Base-by-base conservation (phyloP, 441 rosid species). In the Omphalea diandra region DNA sequence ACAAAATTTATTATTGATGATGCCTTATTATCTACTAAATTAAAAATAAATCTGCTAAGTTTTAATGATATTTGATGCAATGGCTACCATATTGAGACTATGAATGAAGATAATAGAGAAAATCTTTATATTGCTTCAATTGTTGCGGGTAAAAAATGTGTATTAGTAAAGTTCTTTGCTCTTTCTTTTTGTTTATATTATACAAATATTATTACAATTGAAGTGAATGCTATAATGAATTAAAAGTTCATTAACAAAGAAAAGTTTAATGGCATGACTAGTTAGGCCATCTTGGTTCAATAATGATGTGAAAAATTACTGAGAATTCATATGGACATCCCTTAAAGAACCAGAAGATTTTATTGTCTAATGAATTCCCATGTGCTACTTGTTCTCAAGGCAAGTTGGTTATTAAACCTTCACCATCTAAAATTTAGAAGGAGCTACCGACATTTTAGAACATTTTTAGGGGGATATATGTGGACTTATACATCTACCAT, bases 61-160 rank as follows among this genome's bases (percentile, higher is more conserved):
- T 59, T 73, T 17, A 73, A 68, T 73, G 60, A 69, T 69, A 77
- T 50, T 1, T 3, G 35, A 1, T 11, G 1, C 0, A 67, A 71
- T 27, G 20, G 26, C 3, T 57, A 64, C 11, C 56, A 65, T 32
- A 20, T 75, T 27, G 27, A 49, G n/a, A 67, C 60, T 14, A 20
- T 2, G 0, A 41, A 20, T 35, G 22, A 72, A 7, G 31, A 24
- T 2, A 22, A 43, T 27, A 17, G 20, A 18, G n/a, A 77, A 73
- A 68, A 63, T 60, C 5, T 76, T 0, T 43, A 32, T 7, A 72
- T 67, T 15, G 38, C 65, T 17, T 14, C 9, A 2, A 32, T 8
- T 15, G 9, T 22, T 7, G 36, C 20, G 0, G 0, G 46, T 32
- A 41, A 22, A 12, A 64, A 71, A 63, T 14, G 8, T 63, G 1